Percentiles rank a stretch among this genome's conserved stretches.
Evolutionary conservation across 1,284 basidiomycete species (phyloP).

Genomic region (Volvariella surrecta): DNA sequence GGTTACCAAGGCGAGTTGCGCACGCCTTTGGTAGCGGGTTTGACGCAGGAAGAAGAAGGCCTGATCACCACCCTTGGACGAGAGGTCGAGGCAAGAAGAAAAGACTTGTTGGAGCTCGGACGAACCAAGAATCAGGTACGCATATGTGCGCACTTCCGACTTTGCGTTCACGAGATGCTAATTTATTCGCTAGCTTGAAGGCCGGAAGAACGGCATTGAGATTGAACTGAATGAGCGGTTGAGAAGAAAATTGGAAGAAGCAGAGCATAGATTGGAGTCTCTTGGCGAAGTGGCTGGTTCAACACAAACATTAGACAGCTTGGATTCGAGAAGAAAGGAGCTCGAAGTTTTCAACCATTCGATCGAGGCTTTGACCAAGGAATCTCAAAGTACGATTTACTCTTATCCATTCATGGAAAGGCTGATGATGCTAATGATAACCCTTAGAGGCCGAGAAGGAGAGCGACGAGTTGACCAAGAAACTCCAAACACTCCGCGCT

Average conservation of each 20-base stretch:
- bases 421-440: background rate
- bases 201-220: constrained; percentile 75
- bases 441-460: constrained; percentile 59
- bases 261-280: constrained; percentile 71
- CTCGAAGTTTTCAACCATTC: constrained; percentile 56
- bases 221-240: constrained; percentile 93
- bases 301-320: constrained; percentile 48
- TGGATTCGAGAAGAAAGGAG: constrained; percentile 65
- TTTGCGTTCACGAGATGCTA: background rate
- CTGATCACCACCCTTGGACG: constrained; percentile 66
- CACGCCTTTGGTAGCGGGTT: constrained; percentile 67
- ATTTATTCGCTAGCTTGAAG: constrained; percentile 49
- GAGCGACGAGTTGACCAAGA: constrained; percentile 53
- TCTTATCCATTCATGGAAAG: background rate
- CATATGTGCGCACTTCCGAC: constrained; percentile 9
- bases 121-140: constrained; percentile 68
- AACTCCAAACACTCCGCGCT: constrained; percentile 58
- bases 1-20: constrained; percentile 70
- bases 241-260: constrained; percentile 68
- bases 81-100: constrained; percentile 71
- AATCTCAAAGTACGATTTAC: constrained; percentile 44
- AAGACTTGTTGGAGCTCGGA: constrained; percentile 60
- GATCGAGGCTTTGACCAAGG: constrained; percentile 57
- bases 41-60: constrained; percentile 68
- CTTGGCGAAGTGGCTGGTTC: constrained; percentile 62